A percentile compares a stretch with the other conserved stretches of the same genome.
phyloP scores from a whole-genome alignment of 1,284 basidiomycete species.

The Volvariella surrecta region DNA sequence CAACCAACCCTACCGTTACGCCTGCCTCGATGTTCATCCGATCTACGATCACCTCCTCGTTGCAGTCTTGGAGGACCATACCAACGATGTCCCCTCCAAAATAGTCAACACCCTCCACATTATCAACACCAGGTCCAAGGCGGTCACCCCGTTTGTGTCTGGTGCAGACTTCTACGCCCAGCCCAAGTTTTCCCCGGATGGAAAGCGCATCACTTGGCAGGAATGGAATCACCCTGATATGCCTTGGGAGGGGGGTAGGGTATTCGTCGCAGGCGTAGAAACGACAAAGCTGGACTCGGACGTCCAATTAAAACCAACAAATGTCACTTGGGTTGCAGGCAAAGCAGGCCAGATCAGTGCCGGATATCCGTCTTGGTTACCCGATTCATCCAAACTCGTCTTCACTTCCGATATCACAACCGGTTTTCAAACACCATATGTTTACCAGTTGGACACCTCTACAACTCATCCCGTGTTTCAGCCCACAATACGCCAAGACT shows the following conservation, averaged over 20 bases:
- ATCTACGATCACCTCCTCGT: constrained; percentile 37
- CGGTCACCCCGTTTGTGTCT: constrained; percentile 33
- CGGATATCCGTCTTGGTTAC: constrained; percentile 51
- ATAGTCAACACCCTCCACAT: constrained; percentile 52
- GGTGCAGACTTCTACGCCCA: constrained; percentile 63
- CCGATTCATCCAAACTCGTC: constrained; percentile 42
- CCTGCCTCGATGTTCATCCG: constrained; percentile 42
- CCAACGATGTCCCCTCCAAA: constrained; percentile 41
- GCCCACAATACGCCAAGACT: constrained; percentile 11
- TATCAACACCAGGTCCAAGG: constrained; percentile 37
- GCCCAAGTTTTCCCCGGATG: constrained; percentile 62
- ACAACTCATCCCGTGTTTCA: constrained; percentile 35
- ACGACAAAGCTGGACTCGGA: not conserved
- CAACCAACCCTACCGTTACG: constrained; percentile 48
- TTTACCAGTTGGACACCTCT: constrained; percentile 31
- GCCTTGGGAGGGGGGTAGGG: constrained; percentile 70
- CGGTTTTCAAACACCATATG: constrained; percentile 68
- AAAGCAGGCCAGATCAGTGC: constrained; percentile 37
- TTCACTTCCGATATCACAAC: constrained; percentile 55
- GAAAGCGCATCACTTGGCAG: constrained; percentile 56
- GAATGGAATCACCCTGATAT: constrained; percentile 76
- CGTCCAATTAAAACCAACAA: constrained; percentile 23
- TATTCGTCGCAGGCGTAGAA: constrained; percentile 40
- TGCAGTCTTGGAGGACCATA: constrained; percentile 63
- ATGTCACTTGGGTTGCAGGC: constrained; percentile 37